Evolutionary conservation across 2,329 filamentous ascomycete species (phyloP), one percentile per base, ranked within the genome.

Genomic region (Hortaea werneckii): DNA sequence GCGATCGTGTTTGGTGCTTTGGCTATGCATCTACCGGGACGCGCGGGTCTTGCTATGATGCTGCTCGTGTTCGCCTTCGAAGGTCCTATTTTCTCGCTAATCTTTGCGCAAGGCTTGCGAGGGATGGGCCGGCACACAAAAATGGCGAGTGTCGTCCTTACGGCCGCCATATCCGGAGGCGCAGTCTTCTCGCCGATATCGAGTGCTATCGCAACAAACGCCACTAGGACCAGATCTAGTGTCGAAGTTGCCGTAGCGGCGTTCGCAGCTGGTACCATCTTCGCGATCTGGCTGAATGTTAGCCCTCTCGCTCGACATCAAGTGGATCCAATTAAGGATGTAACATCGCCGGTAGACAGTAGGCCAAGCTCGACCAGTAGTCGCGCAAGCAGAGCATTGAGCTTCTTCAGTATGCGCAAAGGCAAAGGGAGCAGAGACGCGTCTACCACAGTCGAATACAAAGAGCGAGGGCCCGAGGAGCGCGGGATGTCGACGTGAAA

Each of bases 91-190:
- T 82, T 80, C 61, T 69, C 73, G 37, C 71, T 78, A 41, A 75
- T 79, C 45, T 82, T 75, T 51, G 75, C 75, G 9, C 75, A 78
- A 50, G 66, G 69, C 2, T 66, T 82, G 7, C 75, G 78, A 20
- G 78, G 78, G 6, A 68, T 78, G 52, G 78, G 76, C 5, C 66
- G 61, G 9, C 72, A 78, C 55, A 80, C 77, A 11, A 80, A 80
- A 54, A 69, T 74, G 29, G 78, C 73, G 5, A 68, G 72, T 5
- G 70, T 72, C 0, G 53, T 77, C 2, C 60, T 82, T 39, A 75
- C 76, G 1, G 68, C 72, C 8, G 72, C 74, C 4, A 73, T 79
- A 37, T 68, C 68, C 12, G 74, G 75, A 7, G 78, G 76, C 1
- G 71, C 70, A 1, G 65, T 73, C 29, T 74, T 79, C 46, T 74